Base-by-base conservation (phyloP, 148 eudicot genomes). In the Rheum nobile region DNA sequence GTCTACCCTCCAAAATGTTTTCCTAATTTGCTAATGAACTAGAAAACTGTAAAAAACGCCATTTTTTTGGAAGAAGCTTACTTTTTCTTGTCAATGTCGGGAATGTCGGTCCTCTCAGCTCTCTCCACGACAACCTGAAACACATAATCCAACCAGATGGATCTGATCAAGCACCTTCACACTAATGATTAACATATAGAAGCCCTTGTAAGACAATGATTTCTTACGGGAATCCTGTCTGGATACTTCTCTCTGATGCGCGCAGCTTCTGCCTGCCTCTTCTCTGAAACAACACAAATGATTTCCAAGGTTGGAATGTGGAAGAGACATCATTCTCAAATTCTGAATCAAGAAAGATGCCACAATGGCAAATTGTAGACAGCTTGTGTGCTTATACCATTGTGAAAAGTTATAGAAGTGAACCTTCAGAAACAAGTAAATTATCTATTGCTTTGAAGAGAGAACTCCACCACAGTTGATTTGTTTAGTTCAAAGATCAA, bases 51-150 rank as follows among this genome's bases (percentile, higher is more conserved):
- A 24, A 12, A 12, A 29, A 31, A 63, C 1, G 70, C 3, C 41
- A 65, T 5, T 34, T 65, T 0, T 34, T 65, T 32, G 35, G 71
- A n/a, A 77, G 68, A 71, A 71, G 31, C 82, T 69, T 26, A 85
- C 88, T 85, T 85, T 71, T 85, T 83, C 85, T 83, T 85, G 44
- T 80, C 84, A 16, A 85, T 85, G 75, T 85, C 84, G 0, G 88
- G 84, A 44, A 85, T 75, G 43, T 85, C 86, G 52, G 68, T 76
- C 71, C 73, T 80, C 71, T 85, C 88, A 67, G 88, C 84, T 77
- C 78, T 82, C 74, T 85, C 87, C 21, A 85, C 84, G 77, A 83
- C 83, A 72, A 81, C 86, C 88, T 85, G 80, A 70, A 80, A 39
- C 67, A n/a, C 12, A 39, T 38, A 8, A 54, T 35, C 32, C 44